Evolutionary conservation across 2,329 filamentous ascomycete species (phyloP).

Genomic region (Phialocephala subalpina): DNA sequence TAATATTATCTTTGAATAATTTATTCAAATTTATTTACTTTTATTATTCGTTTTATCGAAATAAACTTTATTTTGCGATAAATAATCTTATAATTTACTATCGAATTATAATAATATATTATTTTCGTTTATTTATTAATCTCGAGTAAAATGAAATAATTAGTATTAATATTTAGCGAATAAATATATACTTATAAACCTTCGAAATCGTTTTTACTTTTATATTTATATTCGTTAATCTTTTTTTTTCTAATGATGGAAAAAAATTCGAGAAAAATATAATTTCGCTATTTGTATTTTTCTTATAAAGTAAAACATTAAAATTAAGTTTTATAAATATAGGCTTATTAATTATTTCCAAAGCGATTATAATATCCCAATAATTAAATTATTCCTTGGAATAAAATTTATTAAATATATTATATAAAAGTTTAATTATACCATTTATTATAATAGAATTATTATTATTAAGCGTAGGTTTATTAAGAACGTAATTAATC

Average conservation of each 20-base stretch:
- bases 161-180: slow-evolving; percentile 36
- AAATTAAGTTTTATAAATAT: slow-evolving; percentile 33
- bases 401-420: slow-evolving; percentile 34
- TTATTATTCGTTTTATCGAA: slow-evolving; percentile 26
- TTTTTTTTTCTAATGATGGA: slow-evolving; percentile 28
- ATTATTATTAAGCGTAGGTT: slow-evolving; percentile 23
- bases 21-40: slow-evolving; percentile 23
- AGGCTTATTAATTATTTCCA: slow-evolving; percentile 32
- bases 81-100: slow-evolving; percentile 26
- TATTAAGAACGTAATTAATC: slow-evolving; percentile 25
- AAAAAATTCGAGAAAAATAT: slow-evolving; percentile 27
- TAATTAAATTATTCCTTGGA: slow-evolving; percentile 34
- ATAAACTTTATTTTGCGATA: slow-evolving; percentile 26
- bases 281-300: slow-evolving; percentile 27
- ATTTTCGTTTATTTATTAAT: slow-evolving; percentile 38
- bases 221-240: slow-evolving; percentile 26
- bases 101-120: slow-evolving; percentile 42
- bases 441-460: slow-evolving; percentile 31
- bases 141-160: slow-evolving; percentile 40
- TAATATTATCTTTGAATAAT: slow-evolving; percentile 20
- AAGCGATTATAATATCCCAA: slow-evolving; percentile 35
- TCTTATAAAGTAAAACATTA: slow-evolving; percentile 35
- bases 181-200: slow-evolving; percentile 29
- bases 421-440: slow-evolving; percentile 25
- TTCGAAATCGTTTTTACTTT: slow-evolving; percentile 25